A percentile compares a stretch with the other conserved stretches of the same genome.
Evolutionary conservation across 2,329 filamentous ascomycete genomes (phyloP).

Genomic region (Penicillium vulpinum): DNA sequence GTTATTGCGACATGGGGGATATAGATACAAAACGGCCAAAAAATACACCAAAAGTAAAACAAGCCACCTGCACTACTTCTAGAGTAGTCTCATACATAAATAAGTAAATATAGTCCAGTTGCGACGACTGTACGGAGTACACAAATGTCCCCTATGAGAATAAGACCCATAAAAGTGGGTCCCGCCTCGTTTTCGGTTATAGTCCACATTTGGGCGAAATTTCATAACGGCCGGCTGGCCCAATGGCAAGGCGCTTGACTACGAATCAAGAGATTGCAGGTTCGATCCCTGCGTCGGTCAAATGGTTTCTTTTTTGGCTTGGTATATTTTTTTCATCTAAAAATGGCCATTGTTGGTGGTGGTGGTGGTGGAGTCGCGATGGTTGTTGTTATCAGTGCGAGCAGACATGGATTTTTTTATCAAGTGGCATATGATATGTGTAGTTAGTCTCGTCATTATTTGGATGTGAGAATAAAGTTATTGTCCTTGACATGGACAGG

Average conservation of each 20-base stretch:
- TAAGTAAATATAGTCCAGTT: no score
- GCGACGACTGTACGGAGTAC: not conserved
- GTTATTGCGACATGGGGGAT: not conserved
- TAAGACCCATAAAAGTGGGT: not conserved
- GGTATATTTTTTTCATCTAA: not conserved
- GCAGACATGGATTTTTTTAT: no score
- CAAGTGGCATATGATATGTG: no score
- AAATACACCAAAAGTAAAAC: no score
- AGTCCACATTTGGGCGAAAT: fast-evolving
- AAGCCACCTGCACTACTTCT: fast-evolving
- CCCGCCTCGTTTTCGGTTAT: fast-evolving
- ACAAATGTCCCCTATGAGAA: no score
- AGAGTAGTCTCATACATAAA: no score
- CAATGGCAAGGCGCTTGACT: constrained; percentile 55
- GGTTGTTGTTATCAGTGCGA: no score
- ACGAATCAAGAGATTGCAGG: constrained; percentile 55
- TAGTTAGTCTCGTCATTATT: no score
- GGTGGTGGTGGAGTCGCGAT: no score
- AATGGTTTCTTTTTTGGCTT: constrained; percentile 17
- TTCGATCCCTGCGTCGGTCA: constrained; percentile 47
- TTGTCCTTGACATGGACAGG: not conserved
- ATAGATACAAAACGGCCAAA: not conserved
- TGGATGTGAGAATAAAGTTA: not conserved
- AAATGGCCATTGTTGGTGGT: not conserved
- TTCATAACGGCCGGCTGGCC: constrained; percentile 37